A percentile compares a stretch with the other conserved stretches of the same genome.
Conservation (phyloP, 164 flowering plant genomes). For the Houttuynia cordata region DNA sequence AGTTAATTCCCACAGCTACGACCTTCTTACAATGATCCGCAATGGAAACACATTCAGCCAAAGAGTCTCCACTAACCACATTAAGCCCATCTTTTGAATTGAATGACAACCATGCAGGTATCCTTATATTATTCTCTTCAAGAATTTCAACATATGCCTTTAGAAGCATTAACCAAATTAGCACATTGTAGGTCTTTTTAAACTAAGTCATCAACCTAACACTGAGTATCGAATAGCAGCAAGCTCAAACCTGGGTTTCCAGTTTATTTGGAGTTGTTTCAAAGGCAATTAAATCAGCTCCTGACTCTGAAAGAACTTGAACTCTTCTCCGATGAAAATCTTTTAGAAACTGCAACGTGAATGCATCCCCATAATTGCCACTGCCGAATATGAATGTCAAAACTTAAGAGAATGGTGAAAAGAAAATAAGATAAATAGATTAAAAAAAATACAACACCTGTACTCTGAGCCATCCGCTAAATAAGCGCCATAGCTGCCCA, state of each 20-base stretch:
- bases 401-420: not conserved
- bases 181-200: not conserved
- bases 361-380: constrained; percentile 60
- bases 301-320: constrained; percentile 69
- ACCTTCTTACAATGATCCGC: constrained; percentile 62
- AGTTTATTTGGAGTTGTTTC: constrained; percentile 89
- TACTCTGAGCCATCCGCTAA: constrained; percentile 69
- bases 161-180: constrained; percentile 1
- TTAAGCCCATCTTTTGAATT: constrained; percentile 62
- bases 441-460: constrained; percentile 16
- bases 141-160: constrained; percentile 83
- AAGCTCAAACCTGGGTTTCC: constrained; percentile 68
- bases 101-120: constrained; percentile 89
- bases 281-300: constrained; percentile 85
- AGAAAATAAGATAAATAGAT: not conserved
- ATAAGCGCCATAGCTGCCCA: constrained; percentile 64
- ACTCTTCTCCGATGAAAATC: constrained; percentile 82
- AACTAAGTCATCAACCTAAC: not conserved
- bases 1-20: constrained; percentile 81
- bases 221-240: not conserved
- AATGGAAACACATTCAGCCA: constrained; percentile 54
- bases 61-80: constrained; percentile 72
- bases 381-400: constrained; percentile 22
- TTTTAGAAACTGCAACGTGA: constrained; percentile 46
- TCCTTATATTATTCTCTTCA: constrained; percentile 49